phyloP scores from a whole-genome alignment of 1,139 yeast genomes.

The Hyphopichia khmerensis region DNA sequence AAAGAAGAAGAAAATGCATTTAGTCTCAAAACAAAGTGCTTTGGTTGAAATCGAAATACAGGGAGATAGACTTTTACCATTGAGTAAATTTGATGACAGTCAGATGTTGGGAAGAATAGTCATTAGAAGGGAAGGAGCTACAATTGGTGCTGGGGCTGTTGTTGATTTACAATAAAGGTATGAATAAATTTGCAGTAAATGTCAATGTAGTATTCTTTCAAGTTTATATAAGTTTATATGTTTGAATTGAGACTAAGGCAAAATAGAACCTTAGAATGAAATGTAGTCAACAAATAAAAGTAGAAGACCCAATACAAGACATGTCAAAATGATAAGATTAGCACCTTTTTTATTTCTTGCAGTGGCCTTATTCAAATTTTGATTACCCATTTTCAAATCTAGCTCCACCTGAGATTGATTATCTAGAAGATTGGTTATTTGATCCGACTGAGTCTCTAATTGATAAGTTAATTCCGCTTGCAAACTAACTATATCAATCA shows the following conservation, averaged over 20 bases:
- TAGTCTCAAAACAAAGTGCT: constrained; percentile 73
- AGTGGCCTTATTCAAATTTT: constrained; percentile 69
- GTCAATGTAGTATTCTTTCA: no score
- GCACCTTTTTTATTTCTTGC: constrained; percentile 70
- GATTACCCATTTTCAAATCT: constrained; percentile 74
- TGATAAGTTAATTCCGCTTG: constrained; percentile 79
- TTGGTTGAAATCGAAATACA: constrained; percentile 64
- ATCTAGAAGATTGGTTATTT: constrained; percentile 63
- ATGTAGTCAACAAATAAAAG: constrained; percentile 64
- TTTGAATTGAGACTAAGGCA: no score
- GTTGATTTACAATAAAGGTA: constrained; percentile 12
- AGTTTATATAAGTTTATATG: no score
- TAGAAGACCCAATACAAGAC: constrained; percentile 61
- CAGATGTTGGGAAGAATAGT: constrained; percentile 77
- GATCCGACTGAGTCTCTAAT: constrained; percentile 71
- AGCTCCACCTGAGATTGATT: constrained; percentile 69
- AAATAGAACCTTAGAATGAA: constrained; percentile 23
- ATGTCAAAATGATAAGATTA: constrained; percentile 58
- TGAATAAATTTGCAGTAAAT: background rate
- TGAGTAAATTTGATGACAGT: constrained; percentile 59
- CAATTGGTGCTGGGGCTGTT: constrained; percentile 85
- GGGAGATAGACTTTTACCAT: constrained; percentile 56
- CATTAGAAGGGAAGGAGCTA: constrained; percentile 78
- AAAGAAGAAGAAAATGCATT: constrained; percentile 64
- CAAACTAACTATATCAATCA: constrained; percentile 75